These are phyloP conservation scores for Nemania abortiva DNA, from an alignment of 2,329 filamentous ascomycete species.

Conservation along the genomic window DNA sequence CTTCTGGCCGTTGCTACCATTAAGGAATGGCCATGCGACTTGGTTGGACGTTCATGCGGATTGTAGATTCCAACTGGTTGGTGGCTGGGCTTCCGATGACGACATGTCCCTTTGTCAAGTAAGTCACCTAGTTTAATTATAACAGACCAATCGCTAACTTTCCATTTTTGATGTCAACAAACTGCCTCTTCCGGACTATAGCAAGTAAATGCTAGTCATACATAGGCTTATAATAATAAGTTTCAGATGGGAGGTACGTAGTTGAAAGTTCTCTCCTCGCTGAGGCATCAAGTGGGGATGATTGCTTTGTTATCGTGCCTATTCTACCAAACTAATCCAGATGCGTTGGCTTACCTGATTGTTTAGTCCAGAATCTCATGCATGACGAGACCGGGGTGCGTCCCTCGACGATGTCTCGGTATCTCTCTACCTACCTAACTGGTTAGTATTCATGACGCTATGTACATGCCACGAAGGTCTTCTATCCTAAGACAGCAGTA, in stretches of 20 bases:
- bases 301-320: constrained; percentile 20
- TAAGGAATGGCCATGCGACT: neutral
- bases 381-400: constrained; percentile 23
- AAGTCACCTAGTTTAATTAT: neutral
- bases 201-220: constrained; percentile 14
- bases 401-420: constrained; percentile 7
- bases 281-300: constrained; percentile 16
- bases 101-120: neutral
- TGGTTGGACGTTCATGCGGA: neutral
- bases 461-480: neutral
- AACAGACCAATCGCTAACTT: neutral
- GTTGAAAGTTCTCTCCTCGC: neutral
- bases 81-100: constrained; percentile 4
- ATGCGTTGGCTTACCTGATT: constrained; percentile 1
- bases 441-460: neutral
- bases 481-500: neutral
- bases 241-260: neutral
- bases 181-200: constrained; percentile 30
- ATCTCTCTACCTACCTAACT: neutral
- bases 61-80: neutral
- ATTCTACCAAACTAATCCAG: neutral
- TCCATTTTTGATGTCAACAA: constrained; percentile 26
- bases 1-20: neutral
- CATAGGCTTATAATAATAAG: neutral
- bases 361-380: constrained; percentile 14